Evolutionary conservation across 257 asterid genomes (phyloP).

Genomic region (Datura wrightii): DNA sequence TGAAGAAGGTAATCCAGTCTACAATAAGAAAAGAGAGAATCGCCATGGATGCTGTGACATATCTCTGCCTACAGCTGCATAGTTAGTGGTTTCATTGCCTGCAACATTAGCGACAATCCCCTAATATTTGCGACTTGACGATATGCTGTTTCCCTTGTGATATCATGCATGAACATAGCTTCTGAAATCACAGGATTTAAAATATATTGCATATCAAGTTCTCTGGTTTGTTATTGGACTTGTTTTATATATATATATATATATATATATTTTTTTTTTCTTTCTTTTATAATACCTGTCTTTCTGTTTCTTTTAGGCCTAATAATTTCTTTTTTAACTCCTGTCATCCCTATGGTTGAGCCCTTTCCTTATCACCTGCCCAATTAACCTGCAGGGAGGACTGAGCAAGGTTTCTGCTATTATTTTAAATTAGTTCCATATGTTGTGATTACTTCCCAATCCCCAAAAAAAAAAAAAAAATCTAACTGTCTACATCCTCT

Average conservation of each 20-base stretch:
- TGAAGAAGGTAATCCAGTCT: constrained; percentile 1
- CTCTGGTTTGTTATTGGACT: not conserved
- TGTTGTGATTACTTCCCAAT: not conserved
- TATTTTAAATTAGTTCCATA: not conserved
- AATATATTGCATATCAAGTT: constrained; percentile 12
- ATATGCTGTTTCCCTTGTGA: not conserved
- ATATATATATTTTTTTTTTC: too few relatives aligned
- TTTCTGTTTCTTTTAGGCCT: not conserved
- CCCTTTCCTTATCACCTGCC: not conserved
- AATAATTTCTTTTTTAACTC: not conserved
- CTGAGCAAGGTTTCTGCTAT: constrained; percentile 18
- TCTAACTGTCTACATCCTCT: constrained; percentile 26
- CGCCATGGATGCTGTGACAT: constrained; percentile 14
- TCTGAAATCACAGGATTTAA: constrained; percentile 3
- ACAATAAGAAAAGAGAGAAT: not conserved
- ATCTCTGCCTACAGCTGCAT: constrained; percentile 11
- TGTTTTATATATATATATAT: not conserved
- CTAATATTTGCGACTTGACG: not conserved
- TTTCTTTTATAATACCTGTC: not conserved
- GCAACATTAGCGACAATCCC: not conserved
- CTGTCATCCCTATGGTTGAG: not conserved
- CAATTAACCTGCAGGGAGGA: constrained; percentile 28
- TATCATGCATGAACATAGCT: not conserved
- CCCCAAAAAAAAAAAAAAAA: not conserved
- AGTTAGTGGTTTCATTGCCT: not conserved